Evolutionary conservation across 1,284 basidiomycete genomes (phyloP), one percentile per base, ranked within the genome.

Genomic region (Hypsizygus ulmarius): DNA sequence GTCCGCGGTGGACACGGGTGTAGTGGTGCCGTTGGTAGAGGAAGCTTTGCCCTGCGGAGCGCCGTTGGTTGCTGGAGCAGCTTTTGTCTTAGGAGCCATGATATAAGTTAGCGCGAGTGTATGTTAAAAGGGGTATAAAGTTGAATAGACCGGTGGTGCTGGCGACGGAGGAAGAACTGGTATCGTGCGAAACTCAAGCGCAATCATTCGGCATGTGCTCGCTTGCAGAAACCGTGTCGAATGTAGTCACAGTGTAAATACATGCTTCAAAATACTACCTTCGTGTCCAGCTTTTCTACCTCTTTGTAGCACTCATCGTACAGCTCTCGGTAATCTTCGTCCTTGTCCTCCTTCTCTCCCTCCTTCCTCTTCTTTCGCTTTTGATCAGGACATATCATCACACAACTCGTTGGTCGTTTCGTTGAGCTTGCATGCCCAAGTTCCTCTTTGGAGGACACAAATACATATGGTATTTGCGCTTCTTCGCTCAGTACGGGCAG

Each of bases 381-480:
- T 59, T 83, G 75, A 61, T 83, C 75, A 0, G 87, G 89, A 67
- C 84, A 90, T 50, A 99, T 79, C 84, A 99, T 93, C 10, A 99
- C 94, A 69, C 94, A 97, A 60, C 92, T 95, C 38, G 97, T 99
- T 34, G 97, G 96, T 59, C 97, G 84, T 73, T 99, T 99, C 41
- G 97, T 99, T 44, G 92, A 89, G 62, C 93, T 94, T 11, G 96
- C 93, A 55, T 89, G 86, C 1, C 97, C 97, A 18, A 99, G 84
- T 61, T 98, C 95, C 70, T 97, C 93, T 67, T 94, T 96, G 9
- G 89, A 91, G 0, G 84, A 64, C 14, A 93, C 87, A 63, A 90
- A 90, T 35, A 96, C 80, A 67, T 98, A 99, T 12, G 96, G 95
- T 63, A 97, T 90, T 42, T 86, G 81, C 5, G 93, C 89, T 67